Conservation (phyloP, 257 asterid genomes). For the Asclepias syriaca region DNA sequence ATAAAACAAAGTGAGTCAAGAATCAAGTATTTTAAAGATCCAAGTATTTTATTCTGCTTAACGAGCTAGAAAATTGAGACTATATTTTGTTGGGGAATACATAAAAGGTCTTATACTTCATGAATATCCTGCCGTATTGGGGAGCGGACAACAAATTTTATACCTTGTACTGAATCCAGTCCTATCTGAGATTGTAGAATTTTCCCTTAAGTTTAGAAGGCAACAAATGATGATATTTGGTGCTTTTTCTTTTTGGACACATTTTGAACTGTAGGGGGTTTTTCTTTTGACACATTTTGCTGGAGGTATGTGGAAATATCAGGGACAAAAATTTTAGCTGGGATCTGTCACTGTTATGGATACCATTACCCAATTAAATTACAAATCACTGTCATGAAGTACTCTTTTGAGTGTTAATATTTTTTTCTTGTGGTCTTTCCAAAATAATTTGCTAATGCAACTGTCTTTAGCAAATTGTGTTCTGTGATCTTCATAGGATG, state of each 20-base stretch:
- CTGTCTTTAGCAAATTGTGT: not conserved
- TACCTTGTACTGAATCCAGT: not conserved
- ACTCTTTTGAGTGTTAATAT: not conserved
- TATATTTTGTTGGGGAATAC: not conserved
- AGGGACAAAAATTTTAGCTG: not conserved
- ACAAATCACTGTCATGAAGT: not conserved
- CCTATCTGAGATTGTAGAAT: not conserved
- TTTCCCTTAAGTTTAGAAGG: not conserved
- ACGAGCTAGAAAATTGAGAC: not conserved
- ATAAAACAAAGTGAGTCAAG: not conserved
- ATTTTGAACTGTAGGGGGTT: not conserved
- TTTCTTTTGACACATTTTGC: not conserved
- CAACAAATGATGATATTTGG: not conserved
- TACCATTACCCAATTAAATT: not conserved
- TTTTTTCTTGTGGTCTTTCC: not conserved
- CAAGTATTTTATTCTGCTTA: not conserved
- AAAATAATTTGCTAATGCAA: not conserved
- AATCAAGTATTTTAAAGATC: not conserved
- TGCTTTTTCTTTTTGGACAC: not conserved
- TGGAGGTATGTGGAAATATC: not conserved
- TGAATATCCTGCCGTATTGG: not conserved
- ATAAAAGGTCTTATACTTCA: no score
- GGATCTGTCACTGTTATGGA: not conserved
- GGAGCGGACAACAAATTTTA: not conserved
- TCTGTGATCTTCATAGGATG: not conserved